A percentile compares a stretch with the other conserved stretches of the same genome.
Conservation (phyloP, 2,329 filamentous ascomycete genomes). For the Fusarium fracticaudum region DNA sequence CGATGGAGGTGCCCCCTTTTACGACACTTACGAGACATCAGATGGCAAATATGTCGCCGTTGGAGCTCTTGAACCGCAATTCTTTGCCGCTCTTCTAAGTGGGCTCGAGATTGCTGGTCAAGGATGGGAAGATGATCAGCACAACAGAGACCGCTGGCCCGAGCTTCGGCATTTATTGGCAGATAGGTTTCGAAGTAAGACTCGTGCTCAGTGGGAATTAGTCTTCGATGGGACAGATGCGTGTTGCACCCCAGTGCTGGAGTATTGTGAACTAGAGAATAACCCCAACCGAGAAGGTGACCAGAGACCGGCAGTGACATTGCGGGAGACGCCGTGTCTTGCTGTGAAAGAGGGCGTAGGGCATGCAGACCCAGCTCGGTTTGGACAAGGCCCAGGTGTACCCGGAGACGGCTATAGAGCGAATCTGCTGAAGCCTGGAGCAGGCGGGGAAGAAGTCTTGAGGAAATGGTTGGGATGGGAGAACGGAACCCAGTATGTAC, state of each 20-base stretch:
- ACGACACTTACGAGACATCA: slow-evolving; percentile 86
- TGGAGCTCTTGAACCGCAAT: slow-evolving; percentile 89
- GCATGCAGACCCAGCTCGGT: slow-evolving; percentile 47
- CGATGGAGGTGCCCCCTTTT: slow-evolving; percentile 88
- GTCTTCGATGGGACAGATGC: slow-evolving; percentile 93
- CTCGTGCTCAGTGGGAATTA: slow-evolving; percentile 81
- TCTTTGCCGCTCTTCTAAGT: slow-evolving; percentile 75
- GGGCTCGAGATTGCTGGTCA: slow-evolving; percentile 69
- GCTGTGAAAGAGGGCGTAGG: slow-evolving; percentile 63
- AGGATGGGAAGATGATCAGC: slow-evolving; percentile 62
- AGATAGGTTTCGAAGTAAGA: slow-evolving; percentile 72
- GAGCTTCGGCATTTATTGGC: slow-evolving; percentile 70
- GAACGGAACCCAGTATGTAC: slow-evolving; percentile 75
- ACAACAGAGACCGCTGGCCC: slow-evolving; percentile 74
- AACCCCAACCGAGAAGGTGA: slow-evolving; percentile 66
- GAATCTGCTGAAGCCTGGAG: slow-evolving; percentile 68
- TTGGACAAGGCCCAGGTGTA: slow-evolving; percentile 72
- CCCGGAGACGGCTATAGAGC: slow-evolving; percentile 74
- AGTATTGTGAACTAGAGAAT: slow-evolving; percentile 74
- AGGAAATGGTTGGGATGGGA: slow-evolving; percentile 81
- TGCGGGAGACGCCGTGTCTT: slow-evolving; percentile 75
- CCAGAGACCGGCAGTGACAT: slow-evolving; percentile 74
- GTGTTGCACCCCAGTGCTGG: slow-evolving; percentile 88
- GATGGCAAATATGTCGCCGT: slow-evolving; percentile 86
- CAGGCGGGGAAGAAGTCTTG: slow-evolving; percentile 77